Conservation (phyloP, 2,329 filamentous ascomycete genomes). For the Colletotrichum incanum region DNA sequence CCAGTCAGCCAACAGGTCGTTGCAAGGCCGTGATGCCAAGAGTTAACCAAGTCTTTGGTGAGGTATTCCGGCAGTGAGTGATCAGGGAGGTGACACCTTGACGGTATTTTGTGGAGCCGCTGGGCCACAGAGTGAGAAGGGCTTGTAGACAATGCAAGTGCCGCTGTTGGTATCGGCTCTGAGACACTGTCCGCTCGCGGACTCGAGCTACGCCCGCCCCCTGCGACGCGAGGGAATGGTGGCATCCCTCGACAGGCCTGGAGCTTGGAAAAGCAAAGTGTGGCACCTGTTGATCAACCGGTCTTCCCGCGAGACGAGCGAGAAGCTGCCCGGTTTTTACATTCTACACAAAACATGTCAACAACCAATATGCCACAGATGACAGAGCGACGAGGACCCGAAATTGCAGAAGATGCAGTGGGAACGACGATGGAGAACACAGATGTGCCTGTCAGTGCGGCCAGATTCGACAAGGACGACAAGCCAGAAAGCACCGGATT, state of each 20-base stretch:
- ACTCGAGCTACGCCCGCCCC: not conserved
- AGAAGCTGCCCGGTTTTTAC: not conserved
- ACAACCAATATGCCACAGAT: not conserved
- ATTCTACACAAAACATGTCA: not conserved
- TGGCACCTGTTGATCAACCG: not conserved
- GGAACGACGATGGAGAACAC: not conserved
- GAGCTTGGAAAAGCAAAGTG: not conserved
- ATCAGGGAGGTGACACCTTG: not conserved
- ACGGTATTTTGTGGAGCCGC: constrained; percentile 1
- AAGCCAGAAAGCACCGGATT: not conserved
- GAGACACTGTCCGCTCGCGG: constrained; percentile 36
- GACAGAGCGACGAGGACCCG: not conserved
- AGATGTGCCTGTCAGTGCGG: not conserved
- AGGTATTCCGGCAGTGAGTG: not conserved
- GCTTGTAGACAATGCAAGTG: not conserved
- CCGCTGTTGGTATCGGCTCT: not conserved
- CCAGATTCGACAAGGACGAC: not conserved
- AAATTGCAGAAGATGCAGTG: not conserved
- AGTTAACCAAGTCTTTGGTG: not conserved
- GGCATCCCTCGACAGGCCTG: constrained; percentile 16
- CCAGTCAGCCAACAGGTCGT: not conserved
- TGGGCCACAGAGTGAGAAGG: not conserved
- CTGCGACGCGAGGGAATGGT: constrained; percentile 1
- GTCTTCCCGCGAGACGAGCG: not conserved
- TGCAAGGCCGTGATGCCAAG: not conserved